phyloP scores from a whole-genome alignment of 2,329 filamentous ascomycete species.

The Nigrospora sphaerica region DNA sequence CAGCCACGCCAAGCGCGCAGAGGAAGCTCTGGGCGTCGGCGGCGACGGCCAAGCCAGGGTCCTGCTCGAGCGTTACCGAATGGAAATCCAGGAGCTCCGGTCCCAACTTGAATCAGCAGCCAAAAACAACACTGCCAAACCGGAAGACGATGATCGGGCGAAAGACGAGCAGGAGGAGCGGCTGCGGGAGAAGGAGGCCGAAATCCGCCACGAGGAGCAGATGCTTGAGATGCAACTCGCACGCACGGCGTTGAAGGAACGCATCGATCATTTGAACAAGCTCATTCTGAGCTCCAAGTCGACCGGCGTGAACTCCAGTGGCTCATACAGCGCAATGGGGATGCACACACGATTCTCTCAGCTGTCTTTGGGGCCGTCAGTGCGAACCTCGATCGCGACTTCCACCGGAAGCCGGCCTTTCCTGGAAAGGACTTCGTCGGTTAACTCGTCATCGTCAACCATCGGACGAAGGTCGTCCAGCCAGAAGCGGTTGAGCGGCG shows the following conservation, averaged over 20 bases:
- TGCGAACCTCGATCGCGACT: conserved; percentile 63
- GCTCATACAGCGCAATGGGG: conserved; percentile 62
- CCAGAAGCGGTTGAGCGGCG: conserved; percentile 36
- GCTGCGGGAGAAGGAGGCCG: conserved; percentile 69
- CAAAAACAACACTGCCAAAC: conserved; percentile 56
- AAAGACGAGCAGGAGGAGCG: conserved; percentile 66
- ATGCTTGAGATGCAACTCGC: conserved; percentile 98
- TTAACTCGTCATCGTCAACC: conserved; percentile 56
- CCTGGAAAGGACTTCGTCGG: conserved; percentile 59
- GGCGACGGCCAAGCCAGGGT: conserved; percentile 84
- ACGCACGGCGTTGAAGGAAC: conserved; percentile 89
- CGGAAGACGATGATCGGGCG: conserved; percentile 55
- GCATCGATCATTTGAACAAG: conserved; percentile 93
- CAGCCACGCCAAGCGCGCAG: conserved; percentile 90
- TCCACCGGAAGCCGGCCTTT: conserved; percentile 45
- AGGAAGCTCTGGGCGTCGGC: conserved; percentile 74
- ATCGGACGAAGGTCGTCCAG: conserved; percentile 46
- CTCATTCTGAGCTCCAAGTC: conserved; percentile 95
- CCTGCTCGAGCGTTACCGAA: conserved; percentile 82
- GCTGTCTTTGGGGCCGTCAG: conserved; percentile 45
- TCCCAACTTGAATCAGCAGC: conserved; percentile 77
- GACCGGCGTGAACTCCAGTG: conserved; percentile 79
- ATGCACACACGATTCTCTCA: conserved; percentile 58
- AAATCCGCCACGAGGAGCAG: conserved; percentile 88
- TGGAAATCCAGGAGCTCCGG: conserved; percentile 82